These are phyloP conservation scores for Exidia glandulosa DNA, from an alignment of 768 basidiomycete species.

Conservation along the genomic window DNA sequence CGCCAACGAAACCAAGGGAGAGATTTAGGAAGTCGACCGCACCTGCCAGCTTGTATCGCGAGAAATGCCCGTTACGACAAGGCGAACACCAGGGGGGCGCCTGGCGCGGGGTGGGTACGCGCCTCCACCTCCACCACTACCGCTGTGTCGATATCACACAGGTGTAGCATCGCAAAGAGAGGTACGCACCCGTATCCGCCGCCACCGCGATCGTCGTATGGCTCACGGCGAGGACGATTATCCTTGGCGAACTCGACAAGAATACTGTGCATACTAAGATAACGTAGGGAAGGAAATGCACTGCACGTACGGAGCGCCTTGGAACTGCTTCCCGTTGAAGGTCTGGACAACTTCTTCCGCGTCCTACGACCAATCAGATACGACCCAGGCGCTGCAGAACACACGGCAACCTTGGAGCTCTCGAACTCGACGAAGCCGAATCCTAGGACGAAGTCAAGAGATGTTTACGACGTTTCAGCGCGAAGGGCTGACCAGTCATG, in stretches of 20 bases:
- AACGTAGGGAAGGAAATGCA: background rate
- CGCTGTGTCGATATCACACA: conserved; percentile 13
- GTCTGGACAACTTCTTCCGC: conserved; percentile 87
- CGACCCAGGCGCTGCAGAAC: background rate
- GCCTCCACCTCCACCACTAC: conserved; percentile 10
- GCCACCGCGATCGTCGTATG: conserved; percentile 43
- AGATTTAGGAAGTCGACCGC: conserved; percentile 31
- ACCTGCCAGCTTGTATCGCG: conserved; percentile 99
- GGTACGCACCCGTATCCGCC: conserved; percentile 43
- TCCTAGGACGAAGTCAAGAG: conserved; percentile 30
- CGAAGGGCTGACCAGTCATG: conserved; percentile 68
- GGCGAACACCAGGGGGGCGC: conserved; percentile 69
- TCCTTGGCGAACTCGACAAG: conserved; percentile 97
- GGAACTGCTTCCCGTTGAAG: conserved; percentile 80
- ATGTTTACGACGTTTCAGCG: background rate
- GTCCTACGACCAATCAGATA: conserved; percentile 41
- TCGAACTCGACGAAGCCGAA: conserved; percentile 99
- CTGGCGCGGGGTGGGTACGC: conserved; percentile 46
- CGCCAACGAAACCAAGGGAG: conserved; percentile 12
- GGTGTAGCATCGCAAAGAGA: conserved; percentile 5
- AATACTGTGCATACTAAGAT: conserved; percentile 41
- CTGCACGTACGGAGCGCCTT: conserved; percentile 63
- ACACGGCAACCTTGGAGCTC: conserved; percentile 47
- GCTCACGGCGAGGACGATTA: conserved; percentile 71
- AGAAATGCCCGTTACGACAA: conserved; percentile 81